These are phyloP conservation scores for Ogataea pignaliae DNA, from an alignment of 805 yeast species.

Conservation along the genomic window DNA sequence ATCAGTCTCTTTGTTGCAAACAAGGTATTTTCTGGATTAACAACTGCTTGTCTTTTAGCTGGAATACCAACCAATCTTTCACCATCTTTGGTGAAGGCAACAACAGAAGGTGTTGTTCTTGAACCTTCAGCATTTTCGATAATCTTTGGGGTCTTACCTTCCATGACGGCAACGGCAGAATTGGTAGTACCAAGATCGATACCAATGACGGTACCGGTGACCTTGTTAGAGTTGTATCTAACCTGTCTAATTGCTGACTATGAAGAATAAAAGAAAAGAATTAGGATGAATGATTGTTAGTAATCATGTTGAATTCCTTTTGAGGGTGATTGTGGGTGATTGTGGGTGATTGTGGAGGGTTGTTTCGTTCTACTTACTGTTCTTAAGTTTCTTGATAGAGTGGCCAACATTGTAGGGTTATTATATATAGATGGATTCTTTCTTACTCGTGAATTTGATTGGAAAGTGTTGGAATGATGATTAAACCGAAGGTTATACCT, in stretches of 20 bases:
- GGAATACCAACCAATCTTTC: slow-evolving; percentile 56
- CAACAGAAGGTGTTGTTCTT: slow-evolving; percentile 76
- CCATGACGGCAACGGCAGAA: slow-evolving; percentile 78
- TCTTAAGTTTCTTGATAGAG: slow-evolving; percentile 30
- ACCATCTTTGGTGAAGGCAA: slow-evolving; percentile 53
- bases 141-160: slow-evolving; percentile 57
- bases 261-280: not conserved
- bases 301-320: not conserved
- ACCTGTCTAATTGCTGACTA: slow-evolving; percentile 24
- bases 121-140: slow-evolving; percentile 77
- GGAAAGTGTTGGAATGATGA: too few species aligned
- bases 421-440: not conserved
- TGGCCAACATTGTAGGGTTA: slow-evolving; percentile 25
- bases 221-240: slow-evolving; percentile 33
- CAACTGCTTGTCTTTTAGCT: slow-evolving; percentile 73
- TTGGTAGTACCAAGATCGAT: slow-evolving; percentile 85
- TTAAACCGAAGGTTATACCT: too few species aligned
- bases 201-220: slow-evolving; percentile 55
- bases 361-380: slow-evolving; percentile 19
- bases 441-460: too few species aligned
- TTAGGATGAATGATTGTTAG: slow-evolving; percentile 3
- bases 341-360: not conserved
- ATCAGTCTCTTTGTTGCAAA: slow-evolving; percentile 80
- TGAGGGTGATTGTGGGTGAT: slow-evolving; percentile 1
- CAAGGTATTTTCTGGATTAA: slow-evolving; percentile 74